phyloP scores from a whole-genome alignment of 768 basidiomycete species.

The Panaeolus cyanescens region DNA sequence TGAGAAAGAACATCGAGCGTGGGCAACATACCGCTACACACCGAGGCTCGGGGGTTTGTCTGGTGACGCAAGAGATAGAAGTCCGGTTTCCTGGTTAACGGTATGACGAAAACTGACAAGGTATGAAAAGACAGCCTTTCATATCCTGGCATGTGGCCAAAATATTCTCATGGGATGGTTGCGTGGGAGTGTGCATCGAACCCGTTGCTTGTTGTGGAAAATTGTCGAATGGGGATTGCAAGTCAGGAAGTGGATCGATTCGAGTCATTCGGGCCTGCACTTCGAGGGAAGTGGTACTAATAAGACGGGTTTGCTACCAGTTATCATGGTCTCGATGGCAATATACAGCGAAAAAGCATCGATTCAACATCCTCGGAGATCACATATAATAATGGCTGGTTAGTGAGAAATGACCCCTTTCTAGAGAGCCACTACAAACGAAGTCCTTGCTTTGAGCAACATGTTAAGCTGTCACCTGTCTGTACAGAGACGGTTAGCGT shows the following conservation, averaged over 20 bases:
- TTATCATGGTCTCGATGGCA: background rate
- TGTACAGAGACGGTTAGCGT: background rate
- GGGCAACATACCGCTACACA: no score
- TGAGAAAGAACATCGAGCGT: no score
- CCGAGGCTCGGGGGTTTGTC: background rate
- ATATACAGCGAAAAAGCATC: background rate
- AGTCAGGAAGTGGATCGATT: background rate
- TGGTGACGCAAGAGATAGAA: background rate
- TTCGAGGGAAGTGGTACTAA: background rate
- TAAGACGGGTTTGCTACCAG: background rate
- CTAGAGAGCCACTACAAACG: background rate
- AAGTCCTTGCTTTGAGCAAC: background rate
- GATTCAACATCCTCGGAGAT: background rate
- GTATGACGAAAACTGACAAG: slow-evolving; percentile 1
- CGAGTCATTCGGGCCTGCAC: background rate
- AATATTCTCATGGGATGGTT: background rate
- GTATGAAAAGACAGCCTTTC: background rate
- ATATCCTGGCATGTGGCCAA: background rate
- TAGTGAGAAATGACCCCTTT: background rate
- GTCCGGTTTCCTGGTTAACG: background rate
- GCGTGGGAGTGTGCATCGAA: background rate
- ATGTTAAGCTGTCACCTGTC: background rate
- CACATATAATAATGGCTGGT: background rate
- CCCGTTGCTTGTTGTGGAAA: background rate
- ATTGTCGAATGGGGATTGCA: background rate